phyloP scores from a whole-genome alignment of 225 moss, liverwort and hornwort genomes.

The Pleurozium schreberi region DNA sequence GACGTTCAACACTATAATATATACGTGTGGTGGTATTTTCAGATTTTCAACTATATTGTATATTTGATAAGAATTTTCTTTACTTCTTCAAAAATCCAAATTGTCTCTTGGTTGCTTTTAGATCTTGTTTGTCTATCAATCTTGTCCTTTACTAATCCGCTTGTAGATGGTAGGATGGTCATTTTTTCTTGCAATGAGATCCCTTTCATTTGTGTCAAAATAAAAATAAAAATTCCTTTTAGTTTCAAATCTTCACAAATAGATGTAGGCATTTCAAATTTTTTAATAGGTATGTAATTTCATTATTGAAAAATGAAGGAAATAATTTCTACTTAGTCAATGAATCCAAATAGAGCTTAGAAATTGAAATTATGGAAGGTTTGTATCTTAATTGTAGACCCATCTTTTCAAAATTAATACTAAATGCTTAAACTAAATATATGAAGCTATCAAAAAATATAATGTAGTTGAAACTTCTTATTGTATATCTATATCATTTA shows the following conservation, averaged over 20 bases:
- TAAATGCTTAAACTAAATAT: no score
- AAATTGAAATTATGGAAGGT: neutral
- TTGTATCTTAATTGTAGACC: neutral
- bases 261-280: accelerated
- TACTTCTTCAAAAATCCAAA: neutral
- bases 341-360: neutral
- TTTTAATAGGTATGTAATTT: no score
- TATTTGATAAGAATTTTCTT: neutral
- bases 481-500: neutral
- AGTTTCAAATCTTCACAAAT: neutral
- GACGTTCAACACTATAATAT: neutral
- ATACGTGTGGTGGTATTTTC: accelerated
- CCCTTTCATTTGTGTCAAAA: no score
- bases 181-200: no score
- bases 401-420: accelerated
- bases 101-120: no score
- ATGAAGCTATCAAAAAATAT: no score
- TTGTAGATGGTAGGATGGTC: no score
- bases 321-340: neutral
- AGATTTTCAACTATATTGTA: neutral
- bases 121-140: no score
- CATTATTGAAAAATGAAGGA: neutral
- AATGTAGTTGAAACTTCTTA: accelerated
- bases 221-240: no score
- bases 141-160: no score